Percentiles rank a stretch among this genome's conserved stretches.
These are phyloP conservation scores for Sphagnum magellanicum DNA, from an alignment of 228 moss, liverwort and hornwort species.

Conservation along the genomic window DNA sequence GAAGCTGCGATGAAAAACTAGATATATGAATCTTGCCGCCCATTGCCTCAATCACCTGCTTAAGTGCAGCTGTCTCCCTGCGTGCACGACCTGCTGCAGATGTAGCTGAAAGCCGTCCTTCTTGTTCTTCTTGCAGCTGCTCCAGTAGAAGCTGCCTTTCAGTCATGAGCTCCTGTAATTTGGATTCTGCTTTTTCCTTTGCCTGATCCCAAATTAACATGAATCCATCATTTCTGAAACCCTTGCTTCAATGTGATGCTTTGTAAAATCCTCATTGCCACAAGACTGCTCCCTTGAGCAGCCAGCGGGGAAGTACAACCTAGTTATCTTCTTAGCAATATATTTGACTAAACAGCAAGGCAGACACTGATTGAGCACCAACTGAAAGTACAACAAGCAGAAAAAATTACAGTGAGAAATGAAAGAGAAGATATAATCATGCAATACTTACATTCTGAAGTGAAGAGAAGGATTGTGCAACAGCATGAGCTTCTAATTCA, in stretches of 20 bases:
- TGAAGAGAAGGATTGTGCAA: constrained; percentile 51
- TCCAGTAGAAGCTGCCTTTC: constrained; percentile 40
- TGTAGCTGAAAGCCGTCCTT: constrained; percentile 42
- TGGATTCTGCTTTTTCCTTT: constrained; percentile 70
- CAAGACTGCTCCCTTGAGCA: no score
- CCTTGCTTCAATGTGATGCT: no score
- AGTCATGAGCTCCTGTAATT: constrained; percentile 43
- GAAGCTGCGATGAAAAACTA: constrained; percentile 38
- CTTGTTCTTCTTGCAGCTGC: constrained; percentile 55
- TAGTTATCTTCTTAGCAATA: no score
- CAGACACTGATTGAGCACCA: no score
- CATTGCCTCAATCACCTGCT: constrained; percentile 76
- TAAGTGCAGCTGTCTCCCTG: constrained; percentile 78
- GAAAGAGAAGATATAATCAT: background rate
- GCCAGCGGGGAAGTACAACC: no score
- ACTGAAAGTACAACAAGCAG: background rate
- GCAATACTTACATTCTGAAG: constrained; percentile 37
- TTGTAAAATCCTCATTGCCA: no score
- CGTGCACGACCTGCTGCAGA: constrained; percentile 50
- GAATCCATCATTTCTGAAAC: no score
- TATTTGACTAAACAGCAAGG: no score
- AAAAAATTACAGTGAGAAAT: background rate
- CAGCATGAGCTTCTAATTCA: constrained; percentile 68
- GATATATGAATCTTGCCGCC: constrained; percentile 93
- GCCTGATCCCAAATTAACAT: constrained; percentile 25